Evolutionary conservation across 2,329 filamentous ascomycete species (phyloP).

Genomic region (Camillea tinctor): DNA sequence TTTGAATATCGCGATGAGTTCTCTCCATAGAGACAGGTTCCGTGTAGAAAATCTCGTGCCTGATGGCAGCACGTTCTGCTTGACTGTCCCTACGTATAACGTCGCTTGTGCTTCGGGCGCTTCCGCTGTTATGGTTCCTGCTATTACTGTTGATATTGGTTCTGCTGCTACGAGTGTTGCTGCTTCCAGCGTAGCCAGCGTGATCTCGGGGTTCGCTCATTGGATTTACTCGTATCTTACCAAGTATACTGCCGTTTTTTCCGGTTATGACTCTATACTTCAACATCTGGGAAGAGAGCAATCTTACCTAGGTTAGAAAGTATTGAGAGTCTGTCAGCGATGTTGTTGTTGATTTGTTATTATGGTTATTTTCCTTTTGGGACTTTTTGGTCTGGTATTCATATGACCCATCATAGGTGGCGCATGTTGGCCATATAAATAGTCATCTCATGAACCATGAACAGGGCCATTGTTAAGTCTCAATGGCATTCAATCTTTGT

Average conservation of each 20-base stretch:
- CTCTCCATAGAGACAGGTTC: neutral
- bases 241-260: constrained; percentile 13
- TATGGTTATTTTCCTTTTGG: neutral
- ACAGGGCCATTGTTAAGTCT: neutral
- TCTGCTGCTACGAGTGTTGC: neutral
- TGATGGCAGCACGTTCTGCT: neutral
- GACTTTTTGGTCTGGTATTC: neutral
- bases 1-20: neutral
- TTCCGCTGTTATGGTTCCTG: neutral
- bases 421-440: neutral
- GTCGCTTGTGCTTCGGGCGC: too few species aligned
- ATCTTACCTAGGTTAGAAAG: neutral
- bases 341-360: neutral
- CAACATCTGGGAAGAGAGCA: neutral
- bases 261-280: constrained; percentile 5
- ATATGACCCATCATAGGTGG: neutral
- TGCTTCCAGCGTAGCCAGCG: neutral
- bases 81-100: too few species aligned
- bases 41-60: neutral
- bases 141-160: neutral
- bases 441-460: neutral
- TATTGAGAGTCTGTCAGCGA: neutral
- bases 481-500: neutral
- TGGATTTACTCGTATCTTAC: constrained; percentile 12
- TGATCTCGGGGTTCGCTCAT: neutral